Conservation (phyloP, 2,329 filamentous ascomycete species). For the Colletotrichum sublineola region DNA sequence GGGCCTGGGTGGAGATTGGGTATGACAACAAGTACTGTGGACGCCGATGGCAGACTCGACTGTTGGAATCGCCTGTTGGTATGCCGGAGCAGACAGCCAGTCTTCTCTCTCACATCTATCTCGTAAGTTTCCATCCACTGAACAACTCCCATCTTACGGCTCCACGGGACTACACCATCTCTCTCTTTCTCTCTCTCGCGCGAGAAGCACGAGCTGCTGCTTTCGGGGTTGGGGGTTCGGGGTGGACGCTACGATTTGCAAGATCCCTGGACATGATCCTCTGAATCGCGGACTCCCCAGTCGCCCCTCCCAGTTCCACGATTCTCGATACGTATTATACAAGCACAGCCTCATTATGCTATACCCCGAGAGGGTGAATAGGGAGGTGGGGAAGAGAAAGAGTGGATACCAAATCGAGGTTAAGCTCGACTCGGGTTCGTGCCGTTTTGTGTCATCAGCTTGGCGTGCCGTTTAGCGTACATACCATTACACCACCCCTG, state of each 20-base stretch:
- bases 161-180: background rate
- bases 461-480: background rate
- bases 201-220: conserved; percentile 11
- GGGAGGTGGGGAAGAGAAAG: too few species aligned
- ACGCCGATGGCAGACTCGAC: conserved; percentile 29
- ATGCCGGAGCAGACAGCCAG: conserved; percentile 4
- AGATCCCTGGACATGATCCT: conserved; percentile 42
- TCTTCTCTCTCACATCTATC: background rate
- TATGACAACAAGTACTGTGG: conserved; percentile 31
- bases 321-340: conserved; percentile 31
- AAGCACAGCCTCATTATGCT: conserved; percentile 36
- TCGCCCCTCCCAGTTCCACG: conserved; percentile 15
- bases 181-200: background rate
- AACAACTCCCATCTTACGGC: conserved; percentile 21
- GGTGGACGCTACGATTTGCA: conserved; percentile 41
- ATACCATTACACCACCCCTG: background rate
- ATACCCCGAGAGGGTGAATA: background rate
- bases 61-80: conserved; percentile 15
- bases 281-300: conserved; percentile 38
- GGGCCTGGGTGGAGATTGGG: conserved; percentile 25
- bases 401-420: conserved; percentile 28
- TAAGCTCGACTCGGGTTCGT: conserved; percentile 38
- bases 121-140: conserved; percentile 12
- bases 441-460: conserved; percentile 20
- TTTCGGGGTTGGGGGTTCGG: conserved; percentile 34